A percentile compares a stretch with the other conserved stretches of the same genome.
Conservation (phyloP, 2,329 filamentous ascomycete genomes). For the Leptosphaerulina australis region DNA sequence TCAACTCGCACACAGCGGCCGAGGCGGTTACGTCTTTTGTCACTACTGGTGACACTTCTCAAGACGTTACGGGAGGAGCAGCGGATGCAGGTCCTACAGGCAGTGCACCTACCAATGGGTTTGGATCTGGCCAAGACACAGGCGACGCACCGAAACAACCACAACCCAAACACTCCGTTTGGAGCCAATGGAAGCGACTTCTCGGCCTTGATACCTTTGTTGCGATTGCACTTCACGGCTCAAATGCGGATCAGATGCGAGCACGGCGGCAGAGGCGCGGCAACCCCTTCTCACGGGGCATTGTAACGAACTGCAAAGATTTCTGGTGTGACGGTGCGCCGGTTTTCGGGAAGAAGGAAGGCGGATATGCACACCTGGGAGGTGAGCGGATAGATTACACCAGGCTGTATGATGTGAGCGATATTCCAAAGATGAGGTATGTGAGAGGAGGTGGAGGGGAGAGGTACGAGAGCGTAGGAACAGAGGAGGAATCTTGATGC, state of each 20-base stretch:
- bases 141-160: conserved; percentile 42
- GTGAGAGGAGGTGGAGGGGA: conserved; percentile 50
- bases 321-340: conserved; percentile 94
- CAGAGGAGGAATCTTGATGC: conserved; percentile 35
- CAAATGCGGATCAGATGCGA: conserved; percentile 54
- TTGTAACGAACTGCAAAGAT: conserved; percentile 89
- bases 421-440: conserved; percentile 74
- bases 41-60: conserved; percentile 69
- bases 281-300: conserved; percentile 86
- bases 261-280: conserved; percentile 52
- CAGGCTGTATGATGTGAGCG: conserved; percentile 89
- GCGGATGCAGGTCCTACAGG: conserved; percentile 19
- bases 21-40: conserved; percentile 74
- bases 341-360: conserved; percentile 75
- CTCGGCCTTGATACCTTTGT: conserved; percentile 93
- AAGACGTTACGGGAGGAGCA: conserved; percentile 57
- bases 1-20: conserved; percentile 61
- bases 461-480: conserved; percentile 65
- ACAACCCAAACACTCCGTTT: conserved; percentile 69
- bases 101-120: conserved; percentile 56
- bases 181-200: conserved; percentile 81
- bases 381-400: conserved; percentile 86
- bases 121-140: conserved; percentile 65
- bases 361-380: conserved; percentile 75
- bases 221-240: conserved; percentile 81